Base-by-base conservation (phyloP, 345 rosid species). In the Gossypioides kirkii region DNA sequence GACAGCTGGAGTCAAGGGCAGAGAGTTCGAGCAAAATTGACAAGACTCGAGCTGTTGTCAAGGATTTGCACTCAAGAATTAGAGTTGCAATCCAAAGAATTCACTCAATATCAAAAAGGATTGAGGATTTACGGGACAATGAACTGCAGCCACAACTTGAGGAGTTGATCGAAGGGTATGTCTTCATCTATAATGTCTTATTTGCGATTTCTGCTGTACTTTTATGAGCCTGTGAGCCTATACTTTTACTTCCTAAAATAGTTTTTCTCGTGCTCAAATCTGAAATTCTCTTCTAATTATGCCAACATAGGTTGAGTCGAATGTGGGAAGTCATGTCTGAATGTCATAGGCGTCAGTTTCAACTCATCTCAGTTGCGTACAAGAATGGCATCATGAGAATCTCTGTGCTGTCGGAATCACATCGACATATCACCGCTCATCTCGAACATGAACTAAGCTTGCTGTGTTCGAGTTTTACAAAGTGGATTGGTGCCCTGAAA, bases 101-200 rank as follows among this genome's bases (percentile, higher is more conserved):
- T 18, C 84, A 92, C 69, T 88, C 99, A 10, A 86, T 95, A 77
- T 95, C 99, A 20, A 87, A 85, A 80, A 85, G 89, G 77, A 90
- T 95, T 56, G 99, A 92, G 84, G 98, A 92, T 69, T 79, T 95
- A 52, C 87, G 98, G 61, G 99, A 95, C 88, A 83, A 74, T 74
- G 99, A 95, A 83, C 97, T 92, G 56, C 98, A 95, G 77, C 99
- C 98, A 38, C 99, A 95, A 75, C 93, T 95, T 5, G 99, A 95
- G 76, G 99, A 95, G 81, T 80, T 95, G 76, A 93, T 95, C 45
- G 86, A 87, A 79, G 99, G 98, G 99, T 95, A 86, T 41, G 17
- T 49, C 59, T 16, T 49, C 45, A 0, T 0, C 45, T n/a, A n/a
- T 52, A 10, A 49, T 50, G 17, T 26, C 6, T 50, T 49, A 28